Conservation (phyloP, 495 filamentous ascomycete genomes). For the Xanthoparmelia taractica region DNA sequence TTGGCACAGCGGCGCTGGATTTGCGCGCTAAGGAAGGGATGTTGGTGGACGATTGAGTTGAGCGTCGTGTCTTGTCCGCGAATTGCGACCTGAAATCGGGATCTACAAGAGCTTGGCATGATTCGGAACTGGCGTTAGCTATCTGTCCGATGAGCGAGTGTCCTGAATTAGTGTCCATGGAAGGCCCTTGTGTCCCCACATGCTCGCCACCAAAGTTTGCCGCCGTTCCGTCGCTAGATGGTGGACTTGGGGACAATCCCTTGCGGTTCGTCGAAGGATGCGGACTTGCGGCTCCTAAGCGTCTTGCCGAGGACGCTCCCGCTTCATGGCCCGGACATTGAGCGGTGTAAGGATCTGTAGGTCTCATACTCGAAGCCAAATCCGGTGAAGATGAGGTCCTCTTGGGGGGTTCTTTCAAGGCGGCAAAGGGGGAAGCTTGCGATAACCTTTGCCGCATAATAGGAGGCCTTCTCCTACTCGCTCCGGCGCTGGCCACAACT, state of each 20-base stretch:
- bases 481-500: slow-evolving; percentile 30
- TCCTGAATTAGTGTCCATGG: not conserved
- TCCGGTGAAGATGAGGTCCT: slow-evolving; percentile 11
- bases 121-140: not conserved
- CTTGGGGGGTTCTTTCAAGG: slow-evolving; percentile 2
- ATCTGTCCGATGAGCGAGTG: not conserved
- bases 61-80: slow-evolving; percentile 17
- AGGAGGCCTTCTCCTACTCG: slow-evolving; percentile 36
- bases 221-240: not conserved
- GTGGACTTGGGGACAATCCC: not conserved
- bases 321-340: not conserved
- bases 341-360: not conserved
- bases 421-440: slow-evolving; percentile 21
- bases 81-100: slow-evolving; percentile 21
- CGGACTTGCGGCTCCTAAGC: slow-evolving; percentile 13
- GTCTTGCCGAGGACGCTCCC: not conserved
- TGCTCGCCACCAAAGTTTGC: not conserved
- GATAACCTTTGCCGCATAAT: slow-evolving; percentile 41
- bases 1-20: slow-evolving; percentile 12
- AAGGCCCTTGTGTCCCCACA: not conserved
- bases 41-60: slow-evolving; percentile 17
- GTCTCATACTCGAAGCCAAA: slow-evolving; percentile 4
- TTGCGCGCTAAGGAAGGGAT: slow-evolving; percentile 16
- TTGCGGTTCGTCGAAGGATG: slow-evolving; percentile 9
- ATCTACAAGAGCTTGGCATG: slow-evolving; percentile 15